Evolutionary conservation across 2,329 filamentous ascomycete genomes (phyloP), one percentile per base, ranked within the genome.

Genomic region (Ophiocordyceps camponoti-rufipedis): DNA sequence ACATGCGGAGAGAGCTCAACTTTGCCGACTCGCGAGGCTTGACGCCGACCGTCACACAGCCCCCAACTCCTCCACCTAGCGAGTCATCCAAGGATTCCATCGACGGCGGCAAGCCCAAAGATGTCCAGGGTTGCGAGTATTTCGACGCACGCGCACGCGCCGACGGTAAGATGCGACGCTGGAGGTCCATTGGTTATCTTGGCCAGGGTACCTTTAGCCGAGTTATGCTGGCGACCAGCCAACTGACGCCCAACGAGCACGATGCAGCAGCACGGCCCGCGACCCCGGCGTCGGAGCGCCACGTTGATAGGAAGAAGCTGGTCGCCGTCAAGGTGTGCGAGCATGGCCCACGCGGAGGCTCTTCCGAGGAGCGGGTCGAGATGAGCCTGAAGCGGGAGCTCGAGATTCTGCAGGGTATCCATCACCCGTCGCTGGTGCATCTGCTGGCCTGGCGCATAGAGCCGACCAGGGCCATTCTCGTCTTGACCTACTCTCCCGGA

Each of bases 291-390:
- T 43, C 62, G 1, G 57, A 62, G 31, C 53, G 56, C 40, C 53
- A 54, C 5, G 53, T 62, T n/a, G 56, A 84, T 50, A 78, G 80
- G n/a, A 83, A 81, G 56, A 85, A 84, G 45, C 68, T 98, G 13
- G 91, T 96, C 3, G 91, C 91, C 1, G 79, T 98, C 57, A 98
- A 98, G 62, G 79, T 98, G 41, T 89, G 93, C 58, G 86, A 95
- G 61, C 87, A 94, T 62, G 91, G 89, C 4, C 89, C 91, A 1
- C 85, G 85, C 23, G 91, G 91, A 45, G 89, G 89, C 42, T 89
- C 88, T 4, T 91, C 91, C 43, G 87, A 94, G 59, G 85, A 94
- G 54, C 79, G 91, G 38, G 80, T 96, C 49, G 89, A 95, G 62
- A 85, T 91, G 63, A 93, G 87, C 47, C 67, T 98, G 50, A 94